Conservation (phyloP, 306 rosid genomes). For the Myrica gale region DNA sequence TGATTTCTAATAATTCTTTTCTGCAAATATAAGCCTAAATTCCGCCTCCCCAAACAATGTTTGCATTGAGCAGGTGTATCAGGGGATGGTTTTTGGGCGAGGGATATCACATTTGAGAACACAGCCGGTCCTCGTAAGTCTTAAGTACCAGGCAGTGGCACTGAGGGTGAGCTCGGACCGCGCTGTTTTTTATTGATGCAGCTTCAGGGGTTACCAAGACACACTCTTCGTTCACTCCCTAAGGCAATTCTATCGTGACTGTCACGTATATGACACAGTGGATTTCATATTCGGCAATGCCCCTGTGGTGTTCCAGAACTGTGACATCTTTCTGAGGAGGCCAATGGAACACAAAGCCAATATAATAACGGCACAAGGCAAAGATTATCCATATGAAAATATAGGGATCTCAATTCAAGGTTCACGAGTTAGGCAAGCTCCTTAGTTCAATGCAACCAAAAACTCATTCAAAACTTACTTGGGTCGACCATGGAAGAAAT, state of each 20-base stretch:
- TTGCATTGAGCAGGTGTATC: constrained; percentile 45
- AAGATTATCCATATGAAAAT: constrained; percentile 35
- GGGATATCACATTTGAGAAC: constrained; percentile 74
- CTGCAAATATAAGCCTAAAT: too few species aligned
- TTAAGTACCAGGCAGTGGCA: constrained; percentile 68
- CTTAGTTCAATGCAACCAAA: constrained; percentile 4
- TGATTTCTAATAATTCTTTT: too few species aligned
- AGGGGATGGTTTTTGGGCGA: constrained; percentile 79
- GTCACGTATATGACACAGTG: constrained; percentile 51
- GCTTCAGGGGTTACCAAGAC: constrained; percentile 65
- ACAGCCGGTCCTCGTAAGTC: constrained; percentile 52
- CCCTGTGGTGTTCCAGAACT: constrained; percentile 47
- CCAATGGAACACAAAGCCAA: constrained; percentile 53
- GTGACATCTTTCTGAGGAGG: constrained; percentile 53
- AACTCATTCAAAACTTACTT: constrained; percentile 34
- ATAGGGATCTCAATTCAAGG: constrained; percentile 41
- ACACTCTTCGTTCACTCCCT: constrained; percentile 56
- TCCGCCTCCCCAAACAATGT: neutral
- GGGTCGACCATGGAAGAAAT: constrained; percentile 74
- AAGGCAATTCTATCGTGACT: constrained; percentile 68
- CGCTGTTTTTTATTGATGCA: constrained; percentile 52
- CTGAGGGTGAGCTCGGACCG: constrained; percentile 53
- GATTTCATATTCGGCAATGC: constrained; percentile 62
- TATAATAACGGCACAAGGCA: constrained; percentile 65
- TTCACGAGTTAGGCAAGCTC: constrained; percentile 32